A percentile compares a stretch with the other conserved stretches of the same genome.
Conservation (phyloP, 192 early-diverging fungal genomes). For the Coemansia sp. region DNA sequence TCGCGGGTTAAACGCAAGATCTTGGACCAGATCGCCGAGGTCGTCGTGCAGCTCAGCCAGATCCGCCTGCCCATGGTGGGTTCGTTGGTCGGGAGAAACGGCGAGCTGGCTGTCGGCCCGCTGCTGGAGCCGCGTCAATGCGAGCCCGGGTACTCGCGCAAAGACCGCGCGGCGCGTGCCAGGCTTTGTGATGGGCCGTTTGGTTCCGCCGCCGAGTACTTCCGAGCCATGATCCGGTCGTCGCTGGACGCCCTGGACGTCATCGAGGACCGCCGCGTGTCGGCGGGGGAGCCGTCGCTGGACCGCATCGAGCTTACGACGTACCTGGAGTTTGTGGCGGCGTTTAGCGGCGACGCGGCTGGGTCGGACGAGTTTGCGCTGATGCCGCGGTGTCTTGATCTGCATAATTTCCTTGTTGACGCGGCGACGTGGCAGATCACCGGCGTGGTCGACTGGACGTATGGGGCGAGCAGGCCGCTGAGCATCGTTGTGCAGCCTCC, state of each 20-base stretch:
- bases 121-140: constrained; percentile 28
- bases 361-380: constrained; percentile 18
- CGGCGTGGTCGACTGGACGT: constrained; percentile 44
- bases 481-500: constrained; percentile 33
- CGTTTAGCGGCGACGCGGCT: not conserved
- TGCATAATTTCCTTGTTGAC: constrained; percentile 29
- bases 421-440: constrained; percentile 12
- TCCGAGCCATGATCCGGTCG: constrained; percentile 26
- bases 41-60: constrained; percentile 28
- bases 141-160: constrained; percentile 24
- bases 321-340: constrained; percentile 1
- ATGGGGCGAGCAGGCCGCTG: constrained; percentile 22
- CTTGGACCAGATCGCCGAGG: constrained; percentile 34
- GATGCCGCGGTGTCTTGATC: constrained; percentile 40
- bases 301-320: constrained; percentile 25
- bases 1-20: constrained; percentile 23
- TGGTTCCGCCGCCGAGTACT: constrained; percentile 10
- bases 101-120: constrained; percentile 21
- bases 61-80: constrained; percentile 32
- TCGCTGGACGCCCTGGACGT: constrained; percentile 17
- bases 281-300: constrained; percentile 8
- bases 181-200: constrained; percentile 29
- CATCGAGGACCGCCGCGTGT: no score
- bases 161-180: not conserved
- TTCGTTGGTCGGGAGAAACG: constrained; percentile 17